A percentile compares a stretch with the other conserved stretches of the same genome.
phyloP scores from a whole-genome alignment of 2,329 filamentous ascomycete species.

The Lecanicillium sp. region DNA sequence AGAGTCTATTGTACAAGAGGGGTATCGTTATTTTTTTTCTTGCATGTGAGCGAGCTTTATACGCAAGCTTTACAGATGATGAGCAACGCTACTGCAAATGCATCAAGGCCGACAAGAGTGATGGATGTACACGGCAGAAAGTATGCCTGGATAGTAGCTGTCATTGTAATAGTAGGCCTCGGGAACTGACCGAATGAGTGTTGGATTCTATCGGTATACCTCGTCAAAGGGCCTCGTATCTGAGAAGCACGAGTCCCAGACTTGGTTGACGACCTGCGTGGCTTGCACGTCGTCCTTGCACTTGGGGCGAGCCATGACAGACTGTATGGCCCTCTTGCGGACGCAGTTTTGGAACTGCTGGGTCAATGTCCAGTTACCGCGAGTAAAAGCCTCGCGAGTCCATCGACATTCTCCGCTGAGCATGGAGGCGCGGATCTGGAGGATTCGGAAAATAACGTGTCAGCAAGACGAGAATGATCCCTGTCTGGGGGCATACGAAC shows the following conservation, averaged over 20 bases:
- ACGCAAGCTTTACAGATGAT: too few relatives aligned
- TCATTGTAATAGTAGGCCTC: conserved; percentile 3
- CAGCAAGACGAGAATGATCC: too few relatives aligned
- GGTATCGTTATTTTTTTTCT: too few relatives aligned
- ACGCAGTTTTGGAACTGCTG: conserved; percentile 95
- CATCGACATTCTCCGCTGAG: conserved; percentile 92
- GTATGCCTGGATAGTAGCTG: too few relatives aligned
- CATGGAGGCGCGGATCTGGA: conserved; percentile 81
- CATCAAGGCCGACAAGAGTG: too few relatives aligned
- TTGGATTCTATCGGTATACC: conserved; percentile 62
- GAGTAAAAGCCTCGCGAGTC: conserved; percentile 73
- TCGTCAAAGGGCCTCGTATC: conserved; percentile 96
- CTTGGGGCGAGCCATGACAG: conserved; percentile 66
- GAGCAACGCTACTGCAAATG: too few relatives aligned
- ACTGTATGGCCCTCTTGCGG: conserved; percentile 67
- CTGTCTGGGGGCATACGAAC: too few relatives aligned
- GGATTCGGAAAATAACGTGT: neutral
- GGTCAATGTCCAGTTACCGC: conserved; percentile 80
- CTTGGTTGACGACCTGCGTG: conserved; percentile 81
- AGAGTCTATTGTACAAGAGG: conserved; percentile 3
- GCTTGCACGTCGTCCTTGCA: conserved; percentile 85
- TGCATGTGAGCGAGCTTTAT: too few relatives aligned
- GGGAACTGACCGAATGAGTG: too few relatives aligned
- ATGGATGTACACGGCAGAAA: too few relatives aligned
- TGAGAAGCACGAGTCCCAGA: conserved; percentile 96